Conservation (phyloP, 768 basidiomycete species). For the Boletus rex-veris region DNA sequence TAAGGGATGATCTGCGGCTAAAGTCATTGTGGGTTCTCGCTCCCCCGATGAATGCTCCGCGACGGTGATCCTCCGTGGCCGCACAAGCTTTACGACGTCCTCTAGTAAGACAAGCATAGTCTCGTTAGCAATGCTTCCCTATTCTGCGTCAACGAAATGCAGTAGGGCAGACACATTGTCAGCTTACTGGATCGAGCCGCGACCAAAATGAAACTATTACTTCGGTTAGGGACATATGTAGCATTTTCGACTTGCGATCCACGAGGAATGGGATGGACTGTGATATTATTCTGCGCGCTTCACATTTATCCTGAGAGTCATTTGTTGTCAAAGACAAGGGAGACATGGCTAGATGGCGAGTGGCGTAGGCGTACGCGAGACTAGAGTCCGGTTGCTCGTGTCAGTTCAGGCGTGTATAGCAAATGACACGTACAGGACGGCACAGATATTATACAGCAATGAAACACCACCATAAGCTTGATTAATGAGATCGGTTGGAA, state of each 20-base stretch:
- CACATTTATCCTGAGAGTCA: conserved; percentile 42
- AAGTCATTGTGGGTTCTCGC: not conserved
- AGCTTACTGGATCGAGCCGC: conserved; percentile 42
- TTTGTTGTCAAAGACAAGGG: conserved; percentile 46
- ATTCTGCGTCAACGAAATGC: conserved; percentile 9
- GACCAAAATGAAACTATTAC: conserved; percentile 67
- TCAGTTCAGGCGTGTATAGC: not conserved
- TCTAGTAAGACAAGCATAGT: conserved; percentile 51
- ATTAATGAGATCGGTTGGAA: conserved; percentile 46
- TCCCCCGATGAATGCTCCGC: not conserved
- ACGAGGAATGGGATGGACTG: conserved; percentile 61
- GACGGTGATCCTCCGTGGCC: conserved; percentile 36
- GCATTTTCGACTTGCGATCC: conserved; percentile 54
- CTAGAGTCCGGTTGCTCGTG: conserved; percentile 33
- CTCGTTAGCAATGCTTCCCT: conserved; percentile 36
- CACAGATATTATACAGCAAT: conserved; percentile 66
- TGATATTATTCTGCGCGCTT: conserved; percentile 47
- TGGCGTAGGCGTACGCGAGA: conserved; percentile 64
- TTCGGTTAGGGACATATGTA: conserved; percentile 48
- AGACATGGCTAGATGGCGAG: conserved; percentile 58
- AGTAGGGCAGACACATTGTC: not conserved
- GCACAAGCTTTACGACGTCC: conserved; percentile 54
- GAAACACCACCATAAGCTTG: conserved; percentile 37
- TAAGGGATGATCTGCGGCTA: conserved; percentile 14
- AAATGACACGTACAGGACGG: conserved; percentile 53